phyloP scores from a whole-genome alignment of 1,284 basidiomycete genomes.

The Peniophora sp. region DNA sequence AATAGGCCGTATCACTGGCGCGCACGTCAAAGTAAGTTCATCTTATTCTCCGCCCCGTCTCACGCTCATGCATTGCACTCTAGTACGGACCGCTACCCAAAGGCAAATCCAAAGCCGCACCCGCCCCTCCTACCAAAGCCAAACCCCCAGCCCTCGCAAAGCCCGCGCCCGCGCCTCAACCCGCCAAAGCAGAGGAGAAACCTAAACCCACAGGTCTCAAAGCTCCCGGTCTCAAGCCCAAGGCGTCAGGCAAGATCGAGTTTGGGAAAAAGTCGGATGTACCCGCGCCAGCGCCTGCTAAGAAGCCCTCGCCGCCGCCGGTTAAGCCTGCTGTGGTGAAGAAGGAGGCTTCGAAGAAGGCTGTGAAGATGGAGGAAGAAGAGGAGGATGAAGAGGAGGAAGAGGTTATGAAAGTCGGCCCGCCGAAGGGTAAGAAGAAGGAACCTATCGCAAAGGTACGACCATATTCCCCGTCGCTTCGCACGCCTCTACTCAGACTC shows the following conservation, averaged over 20 bases:
- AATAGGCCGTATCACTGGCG: conserved; percentile 4
- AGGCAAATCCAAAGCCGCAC: neutral
- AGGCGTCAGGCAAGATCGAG: neutral
- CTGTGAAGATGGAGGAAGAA: neutral
- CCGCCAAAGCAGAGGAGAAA: neutral
- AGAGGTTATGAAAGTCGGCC: neutral
- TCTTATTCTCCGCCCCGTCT: neutral
- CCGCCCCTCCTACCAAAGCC: neutral
- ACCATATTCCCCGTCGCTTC: neutral
- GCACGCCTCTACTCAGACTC: too few species aligned
- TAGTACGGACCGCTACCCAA: neutral
- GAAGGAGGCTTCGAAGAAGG: neutral
- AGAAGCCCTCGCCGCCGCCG: neutral
- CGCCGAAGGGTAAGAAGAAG: neutral
- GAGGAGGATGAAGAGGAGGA: neutral
- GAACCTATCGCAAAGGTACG: conserved; percentile 14
- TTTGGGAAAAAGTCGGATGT: neutral
- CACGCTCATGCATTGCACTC: neutral
- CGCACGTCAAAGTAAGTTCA: conserved; percentile 4
- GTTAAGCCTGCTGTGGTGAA: neutral
- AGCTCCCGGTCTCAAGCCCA: neutral
- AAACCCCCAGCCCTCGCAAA: neutral
- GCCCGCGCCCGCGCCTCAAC: neutral
- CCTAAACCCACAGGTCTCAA: neutral
- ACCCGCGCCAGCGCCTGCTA: neutral